Base-by-base conservation (phyloP, 2,329 filamentous ascomycete species). In the Aspergillus aculeatus region DNA sequence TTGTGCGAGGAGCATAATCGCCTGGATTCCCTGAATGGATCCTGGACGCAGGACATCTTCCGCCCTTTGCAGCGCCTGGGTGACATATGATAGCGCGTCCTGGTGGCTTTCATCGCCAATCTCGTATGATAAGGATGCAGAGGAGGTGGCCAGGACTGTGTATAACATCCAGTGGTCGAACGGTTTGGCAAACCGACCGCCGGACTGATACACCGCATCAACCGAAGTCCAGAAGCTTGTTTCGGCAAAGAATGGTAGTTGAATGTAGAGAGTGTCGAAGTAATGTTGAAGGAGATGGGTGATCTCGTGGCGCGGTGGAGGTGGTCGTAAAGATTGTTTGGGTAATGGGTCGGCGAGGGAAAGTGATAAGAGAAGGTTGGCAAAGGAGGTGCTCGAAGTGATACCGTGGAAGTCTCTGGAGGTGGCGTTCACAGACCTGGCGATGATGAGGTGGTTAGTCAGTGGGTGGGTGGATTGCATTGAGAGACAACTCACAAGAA, bases 341-440 rank as follows among this genome's bases (percentile, higher is more conserved):
- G 90, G 90, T 23, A 96, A 77, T 7, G 84, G 80, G 69, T 92
- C 88, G 66, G 91, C 91, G 10, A 86, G 86, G 41, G 91, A 88
- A 5, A 94, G 90, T n/a, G 91, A 91, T 29, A 96, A 79, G 24
- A 97, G 89, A 21, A 98, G 83, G 38, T 91, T 88, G 26, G 92
- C 91, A 81, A 97, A 97, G 0, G 92, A 96, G 84, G 96, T 96
- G 69, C 91, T 92, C 61, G 87, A 89, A 31, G 90, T 88, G 59
- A 93, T 92, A 9, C 92, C 89, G 73, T 96, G 92, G 71, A 97
- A 97, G 75, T 98, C 95, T 71, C 92, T 85, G 1, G 93, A 94
- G 0, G 93, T 97, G 29, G 95, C 93, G 79, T 96, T 96, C 71
- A 99, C 91, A 5, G 94, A 92, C 58, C 92, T 95, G 68, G 48